Evolutionary conservation across 441 rosid genomes (phyloP), one percentile per base, ranked within the genome.

Genomic region (Erysimum pusillum): DNA sequence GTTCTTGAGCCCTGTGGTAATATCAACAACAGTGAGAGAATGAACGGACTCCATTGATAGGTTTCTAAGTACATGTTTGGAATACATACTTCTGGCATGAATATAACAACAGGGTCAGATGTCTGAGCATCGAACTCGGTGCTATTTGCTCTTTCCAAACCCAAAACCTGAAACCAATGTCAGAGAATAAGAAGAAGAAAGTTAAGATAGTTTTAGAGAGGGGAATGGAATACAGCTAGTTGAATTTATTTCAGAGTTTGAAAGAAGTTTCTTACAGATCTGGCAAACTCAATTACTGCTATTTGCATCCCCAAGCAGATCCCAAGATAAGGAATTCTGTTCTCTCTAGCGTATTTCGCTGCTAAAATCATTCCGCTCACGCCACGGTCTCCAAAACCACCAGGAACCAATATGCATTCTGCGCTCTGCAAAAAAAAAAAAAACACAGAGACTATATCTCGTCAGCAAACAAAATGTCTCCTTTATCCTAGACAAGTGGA

Each of bases 271-370:
- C 98, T 76, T 77, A 90, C 95, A 59, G 91, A 81, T 88, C 90
- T 85, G 75, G 95, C 90, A 81, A 82, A 85, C 76, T 90, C 95
- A 63, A 90, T 90, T 38, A 90, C 91, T 78, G 92, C 83, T 22
- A 90, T 88, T 79, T 90, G 95, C 95, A 90, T 90, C 84, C 94
- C 94, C 82, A 90, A 80, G 80, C 94, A 90, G 73, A 90, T 90
- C 60, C 94, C 94, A 71, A 90, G 90, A 80, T 86, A 90, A 39
- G 94, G 94, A 69, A 90, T 84, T 67, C 83, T 83, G 69, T 83
- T 85, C 80, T 90, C 89, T 82, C 95, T 85, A 58, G 92, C 91
- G 79, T 90, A 88, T 72, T 85, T 88, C 28, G 95, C 90, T 61
- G 95, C 92, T 77, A 90, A 80, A 74, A 87, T 86, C 95, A 90